Base-by-base conservation (phyloP, 345 rosid genomes). In the Hibiscus mutabilis region DNA sequence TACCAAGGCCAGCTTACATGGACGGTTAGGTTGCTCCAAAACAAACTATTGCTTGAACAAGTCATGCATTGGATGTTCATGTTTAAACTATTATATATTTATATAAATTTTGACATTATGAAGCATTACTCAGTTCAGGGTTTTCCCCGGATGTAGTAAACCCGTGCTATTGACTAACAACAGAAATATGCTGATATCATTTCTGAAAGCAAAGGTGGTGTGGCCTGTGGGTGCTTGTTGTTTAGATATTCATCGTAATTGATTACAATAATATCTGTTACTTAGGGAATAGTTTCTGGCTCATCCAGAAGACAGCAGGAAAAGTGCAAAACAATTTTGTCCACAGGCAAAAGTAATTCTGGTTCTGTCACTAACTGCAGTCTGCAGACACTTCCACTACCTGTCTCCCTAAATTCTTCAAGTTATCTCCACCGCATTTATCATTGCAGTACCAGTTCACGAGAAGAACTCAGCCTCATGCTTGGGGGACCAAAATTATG, bases 381-480 rank as follows among this genome's bases (percentile, higher is more conserved):
- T 35, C 40, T 69, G 60, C 74, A 64, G 59, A 72, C 46, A 75
- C 59, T 73, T 69, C 25, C 77, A 58, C 60, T 13, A 37, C 77
- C 49, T 68, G 37, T 42, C 60, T 68, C 47, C 75, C 51, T 29
- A 11, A 29, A 9, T 25, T 71, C 31, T 70, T 60, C 52, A 55
- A 27, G 49, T 14, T 35, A 10, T 14, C 18, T 25, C 53, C 22
- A 25, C 12, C 3, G 60, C 53, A 19, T 29, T 11, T 3, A 21
- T 13, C 27, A 73, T 12, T 55, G 8, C 47, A 29, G n/a, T 60
- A 53, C 14, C 31, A 8, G 47, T 31, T 25, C 61, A 69, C 46
- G 72, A 61, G 16, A 49, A 10, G 18, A 13, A 44, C 49, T 44
- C 49, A 44, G 12, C 10, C 3, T 29, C 44, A 68, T 68, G 60